Percentiles rank a stretch among this genome's conserved stretches.
These are phyloP conservation scores for Neofusicoccum laricinum DNA, from an alignment of 2,329 filamentous ascomycete species.

Conservation along the genomic window DNA sequence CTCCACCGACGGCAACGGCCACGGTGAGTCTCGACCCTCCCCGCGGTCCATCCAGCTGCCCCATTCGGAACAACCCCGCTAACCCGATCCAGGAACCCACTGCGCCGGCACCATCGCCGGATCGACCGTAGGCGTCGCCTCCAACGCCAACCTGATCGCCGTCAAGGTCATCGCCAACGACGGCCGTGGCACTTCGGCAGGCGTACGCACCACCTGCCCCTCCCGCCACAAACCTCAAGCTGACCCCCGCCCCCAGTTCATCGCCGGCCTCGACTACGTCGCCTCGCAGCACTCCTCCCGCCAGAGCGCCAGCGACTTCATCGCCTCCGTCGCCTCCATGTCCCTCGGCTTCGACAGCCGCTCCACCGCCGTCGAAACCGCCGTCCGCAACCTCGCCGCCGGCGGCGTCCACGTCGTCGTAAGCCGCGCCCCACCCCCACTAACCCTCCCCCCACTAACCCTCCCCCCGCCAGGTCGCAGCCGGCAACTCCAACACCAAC, in stretches of 20 bases:
- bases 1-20: slow-evolving; percentile 4
- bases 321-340: slow-evolving; percentile 49
- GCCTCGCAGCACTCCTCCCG: slow-evolving; percentile 43
- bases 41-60: too few relatives aligned
- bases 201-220: not conserved
- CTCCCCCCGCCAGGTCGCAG: slow-evolving; percentile 21
- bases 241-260: slow-evolving; percentile 15
- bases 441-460: not conserved
- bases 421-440: not conserved
- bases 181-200: not conserved
- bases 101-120: slow-evolving; percentile 35
- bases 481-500: slow-evolving; percentile 33
- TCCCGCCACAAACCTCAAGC: not conserved
- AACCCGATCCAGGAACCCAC: slow-evolving; percentile 27
- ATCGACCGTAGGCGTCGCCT: slow-evolving; percentile 33
- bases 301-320: slow-evolving; percentile 35
- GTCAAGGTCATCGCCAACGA: slow-evolving; percentile 35
- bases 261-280: slow-evolving; percentile 50
- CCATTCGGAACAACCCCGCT: not conserved
- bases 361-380: slow-evolving; percentile 35
- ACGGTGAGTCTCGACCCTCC: not conserved
- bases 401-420: slow-evolving; percentile 39
- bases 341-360: slow-evolving; percentile 38
- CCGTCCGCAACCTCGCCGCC: slow-evolving; percentile 31
- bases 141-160: slow-evolving; percentile 33